Conservation (phyloP, 1,284 basidiomycete genomes). For the Sanghuangporus sanghuang region DNA sequence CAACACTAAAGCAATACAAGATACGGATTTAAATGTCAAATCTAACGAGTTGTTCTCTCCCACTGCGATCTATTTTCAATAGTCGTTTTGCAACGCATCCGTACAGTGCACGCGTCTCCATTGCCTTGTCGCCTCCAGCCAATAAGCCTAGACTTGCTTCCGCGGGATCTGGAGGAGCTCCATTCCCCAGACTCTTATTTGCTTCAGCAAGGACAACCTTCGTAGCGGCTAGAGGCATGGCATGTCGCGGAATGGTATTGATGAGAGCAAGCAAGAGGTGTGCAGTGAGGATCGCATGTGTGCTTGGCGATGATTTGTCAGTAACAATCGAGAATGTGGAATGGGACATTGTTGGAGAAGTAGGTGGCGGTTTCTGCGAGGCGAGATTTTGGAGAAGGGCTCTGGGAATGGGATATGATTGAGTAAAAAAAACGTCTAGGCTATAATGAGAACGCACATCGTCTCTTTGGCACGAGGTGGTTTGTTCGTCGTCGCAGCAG, state of each 20-base stretch:
- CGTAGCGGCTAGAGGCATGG: conserved; percentile 55
- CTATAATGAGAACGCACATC: conserved; percentile 40
- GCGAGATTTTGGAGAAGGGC: conserved; percentile 45
- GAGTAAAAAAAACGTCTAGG: not conserved
- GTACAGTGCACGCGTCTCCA: conserved; percentile 38
- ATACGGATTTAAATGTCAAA: conserved; percentile 31
- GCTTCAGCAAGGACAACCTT: conserved; percentile 54
- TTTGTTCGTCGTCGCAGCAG: conserved; percentile 27
- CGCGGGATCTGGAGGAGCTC: not conserved
- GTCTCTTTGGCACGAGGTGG: conserved; percentile 57
- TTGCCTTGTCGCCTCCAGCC: conserved; percentile 6
- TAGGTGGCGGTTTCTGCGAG: conserved; percentile 26
- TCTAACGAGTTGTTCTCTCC: conserved; percentile 64
- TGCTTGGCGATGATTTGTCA: conserved; percentile 32
- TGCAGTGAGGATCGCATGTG: conserved; percentile 67
- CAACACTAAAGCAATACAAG: not conserved
- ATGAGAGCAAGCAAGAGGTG: conserved; percentile 56
- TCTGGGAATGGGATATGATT: conserved; percentile 33
- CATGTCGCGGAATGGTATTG: conserved; percentile 42
- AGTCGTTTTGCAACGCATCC: conserved; percentile 66
- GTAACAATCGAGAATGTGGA: conserved; percentile 40
- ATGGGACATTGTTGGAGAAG: conserved; percentile 36
- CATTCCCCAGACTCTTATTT: not conserved
- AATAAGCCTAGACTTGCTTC: conserved; percentile 1
- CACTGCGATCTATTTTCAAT: conserved; percentile 66